Evolutionary conservation across 768 basidiomycete genomes (phyloP).

Genomic region (Trametes maxima): DNA sequence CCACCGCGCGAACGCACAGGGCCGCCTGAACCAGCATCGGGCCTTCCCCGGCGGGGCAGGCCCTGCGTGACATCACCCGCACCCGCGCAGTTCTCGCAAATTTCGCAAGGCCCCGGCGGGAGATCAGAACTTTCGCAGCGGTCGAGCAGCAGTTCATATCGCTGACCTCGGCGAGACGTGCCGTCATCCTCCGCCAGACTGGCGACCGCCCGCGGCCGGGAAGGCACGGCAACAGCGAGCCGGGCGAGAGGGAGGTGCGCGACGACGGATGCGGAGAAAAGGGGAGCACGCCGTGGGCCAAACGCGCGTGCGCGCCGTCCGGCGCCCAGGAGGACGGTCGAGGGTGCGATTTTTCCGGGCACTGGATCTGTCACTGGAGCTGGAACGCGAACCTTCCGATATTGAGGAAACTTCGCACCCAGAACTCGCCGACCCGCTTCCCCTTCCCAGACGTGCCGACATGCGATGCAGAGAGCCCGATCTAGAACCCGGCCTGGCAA

Average conservation of each 20-base stretch:
- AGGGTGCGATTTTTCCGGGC: conserved; percentile 18
- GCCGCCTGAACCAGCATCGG: conserved; percentile 1
- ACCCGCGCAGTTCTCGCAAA: conserved; percentile 3
- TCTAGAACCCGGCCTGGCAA: conserved; percentile 9
- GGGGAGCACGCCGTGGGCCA: conserved; percentile 2
- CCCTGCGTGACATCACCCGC: conserved; percentile 17
- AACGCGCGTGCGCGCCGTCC: not conserved
- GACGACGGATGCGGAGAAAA: conserved; percentile 9
- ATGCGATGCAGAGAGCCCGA: conserved; percentile 13
- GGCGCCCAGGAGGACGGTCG: not conserved
- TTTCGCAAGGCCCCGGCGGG: conserved; percentile 6
- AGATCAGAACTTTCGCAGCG: conserved; percentile 20
- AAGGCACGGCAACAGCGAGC: conserved; percentile 11
- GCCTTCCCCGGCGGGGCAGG: conserved; percentile 3
- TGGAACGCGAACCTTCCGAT: conserved; percentile 16
- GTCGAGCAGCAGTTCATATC: conserved; percentile 20
- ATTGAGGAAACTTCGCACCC: conserved; percentile 23
- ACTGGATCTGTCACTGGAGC: conserved; percentile 9
- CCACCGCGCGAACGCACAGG: conserved; percentile 3
- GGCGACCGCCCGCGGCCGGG: conserved; percentile 7
- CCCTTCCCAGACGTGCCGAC: conserved; percentile 11
- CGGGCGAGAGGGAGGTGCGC: not conserved
- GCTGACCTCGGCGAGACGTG: conserved; percentile 21
- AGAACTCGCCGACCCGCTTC: not conserved
- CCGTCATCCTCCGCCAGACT: conserved; percentile 10